These are phyloP conservation scores for Pleurotus tuber-regium DNA, from an alignment of 768 basidiomycete species.

Conservation along the genomic window DNA sequence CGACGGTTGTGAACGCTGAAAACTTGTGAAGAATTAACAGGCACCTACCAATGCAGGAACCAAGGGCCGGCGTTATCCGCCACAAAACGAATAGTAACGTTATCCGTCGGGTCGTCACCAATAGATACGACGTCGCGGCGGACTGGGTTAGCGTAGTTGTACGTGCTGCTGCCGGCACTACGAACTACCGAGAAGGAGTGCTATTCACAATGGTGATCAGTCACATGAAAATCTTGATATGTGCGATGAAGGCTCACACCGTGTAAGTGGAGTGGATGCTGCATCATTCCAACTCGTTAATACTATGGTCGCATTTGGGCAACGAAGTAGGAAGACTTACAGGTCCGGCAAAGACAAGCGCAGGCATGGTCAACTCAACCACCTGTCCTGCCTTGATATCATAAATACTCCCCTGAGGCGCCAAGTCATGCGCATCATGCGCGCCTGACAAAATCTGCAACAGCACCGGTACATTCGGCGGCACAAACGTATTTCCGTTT, in stretches of 20 bases:
- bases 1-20: not conserved
- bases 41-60: constrained; percentile 36
- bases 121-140: constrained; percentile 31
- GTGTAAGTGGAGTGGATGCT: constrained; percentile 44
- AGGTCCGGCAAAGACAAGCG: constrained; percentile 30
- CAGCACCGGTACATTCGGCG: constrained; percentile 40
- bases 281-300: not conserved
- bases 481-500: constrained; percentile 24
- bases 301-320: not conserved
- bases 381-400: constrained; percentile 37
- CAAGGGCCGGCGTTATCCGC: constrained; percentile 53
- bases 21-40: constrained; percentile 1
- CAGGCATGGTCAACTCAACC: constrained; percentile 45
- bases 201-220: constrained; percentile 16
- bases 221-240: not conserved
- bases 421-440: constrained; percentile 29
- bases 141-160: constrained; percentile 43
- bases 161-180: constrained; percentile 32
- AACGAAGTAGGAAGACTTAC: constrained; percentile 22
- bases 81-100: constrained; percentile 45
- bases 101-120: constrained; percentile 27
- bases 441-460: constrained; percentile 44
- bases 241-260: constrained; percentile 25
- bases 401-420: constrained; percentile 39
- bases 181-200: constrained; percentile 39